Evolutionary conservation across 768 basidiomycete species (phyloP), one percentile per base, ranked within the genome.

Genomic region (Sistotremastrum niveocremeum): DNA sequence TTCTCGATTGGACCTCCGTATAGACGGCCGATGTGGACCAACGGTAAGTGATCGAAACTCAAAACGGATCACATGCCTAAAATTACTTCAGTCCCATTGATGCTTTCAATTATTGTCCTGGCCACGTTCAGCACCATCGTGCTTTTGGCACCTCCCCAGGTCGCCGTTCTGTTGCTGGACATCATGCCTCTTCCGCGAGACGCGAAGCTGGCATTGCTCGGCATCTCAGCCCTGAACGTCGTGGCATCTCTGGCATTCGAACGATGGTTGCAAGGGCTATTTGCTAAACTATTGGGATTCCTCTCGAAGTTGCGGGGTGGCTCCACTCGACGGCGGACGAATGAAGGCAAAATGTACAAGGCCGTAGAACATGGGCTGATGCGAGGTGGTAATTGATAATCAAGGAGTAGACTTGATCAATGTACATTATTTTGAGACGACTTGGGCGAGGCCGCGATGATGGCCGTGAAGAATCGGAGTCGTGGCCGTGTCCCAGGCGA

Each of bases 1-100:
- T 99, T 98, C 66, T 94, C 88, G 60, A 95, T 98, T 53, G 95
- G 95, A 0, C 93, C 93, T 3, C 95, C 95, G 4, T 99, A 94
- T 62, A 77, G 95, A 42, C 84, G 87, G 62, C 74, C 90, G 29
- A 86, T 98, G 73, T 90, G 84, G 77, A 87, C 91, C 10, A 99
- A 99, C 57, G 77, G 93, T 93, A 58, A 46, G 78, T 58, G 39
- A 45, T 51, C 45, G 36, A 34, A 34, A 36, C 20, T 20, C 41
- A 11, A 34, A 11, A 33, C 12, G 29, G 34, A 11, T 41, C n/a
- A 42, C 38, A 30, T 37, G 41, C 47, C 7, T 37, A 32, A 34
- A 9, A 45, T 36, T 35, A 49, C 42, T 29, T 48, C 56, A 94
- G 89, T 73, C 34, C 80, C 81, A 71, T 72, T 99, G 50, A 82